phyloP scores from a whole-genome alignment of 257 asterid genomes.

The Anisodus tanguticus region DNA sequence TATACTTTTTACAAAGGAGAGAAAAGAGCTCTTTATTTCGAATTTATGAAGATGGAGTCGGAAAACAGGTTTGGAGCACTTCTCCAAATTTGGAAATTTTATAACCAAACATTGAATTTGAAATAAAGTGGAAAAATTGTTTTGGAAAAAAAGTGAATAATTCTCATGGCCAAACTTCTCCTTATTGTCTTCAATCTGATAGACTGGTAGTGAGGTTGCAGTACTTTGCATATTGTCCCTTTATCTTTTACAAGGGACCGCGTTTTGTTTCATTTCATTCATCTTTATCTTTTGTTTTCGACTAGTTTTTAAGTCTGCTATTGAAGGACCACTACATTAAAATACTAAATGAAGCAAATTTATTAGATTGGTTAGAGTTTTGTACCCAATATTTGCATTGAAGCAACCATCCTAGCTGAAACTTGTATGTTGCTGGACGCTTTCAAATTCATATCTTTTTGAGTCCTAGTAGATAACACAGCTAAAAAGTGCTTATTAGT shows the following conservation, averaged over 20 bases:
- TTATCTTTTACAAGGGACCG: neutral
- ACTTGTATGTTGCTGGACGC: neutral
- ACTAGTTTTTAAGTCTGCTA: neutral
- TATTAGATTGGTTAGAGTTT: neutral
- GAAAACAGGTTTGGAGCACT: too few relatives aligned
- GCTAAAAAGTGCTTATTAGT: neutral
- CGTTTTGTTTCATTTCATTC: conserved; percentile 3
- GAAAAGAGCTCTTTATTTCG: too few relatives aligned
- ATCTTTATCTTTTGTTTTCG: neutral
- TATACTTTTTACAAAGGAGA: too few relatives aligned
- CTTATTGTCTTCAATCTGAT: neutral
- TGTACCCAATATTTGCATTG: neutral
- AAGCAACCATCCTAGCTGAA: neutral
- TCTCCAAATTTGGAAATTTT: too few relatives aligned
- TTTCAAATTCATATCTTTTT: neutral
- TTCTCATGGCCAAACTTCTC: too few relatives aligned
- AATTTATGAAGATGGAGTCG: too few relatives aligned
- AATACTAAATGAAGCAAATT: neutral
- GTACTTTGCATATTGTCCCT: neutral
- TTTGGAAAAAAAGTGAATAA: too few relatives aligned
- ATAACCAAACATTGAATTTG: too few relatives aligned
- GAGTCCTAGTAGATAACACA: neutral
- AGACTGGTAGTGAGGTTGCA: neutral
- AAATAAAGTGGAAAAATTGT: too few relatives aligned
- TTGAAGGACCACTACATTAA: neutral